Conservation (phyloP, 139 green algal genomes). For the Volvox africanus region DNA sequence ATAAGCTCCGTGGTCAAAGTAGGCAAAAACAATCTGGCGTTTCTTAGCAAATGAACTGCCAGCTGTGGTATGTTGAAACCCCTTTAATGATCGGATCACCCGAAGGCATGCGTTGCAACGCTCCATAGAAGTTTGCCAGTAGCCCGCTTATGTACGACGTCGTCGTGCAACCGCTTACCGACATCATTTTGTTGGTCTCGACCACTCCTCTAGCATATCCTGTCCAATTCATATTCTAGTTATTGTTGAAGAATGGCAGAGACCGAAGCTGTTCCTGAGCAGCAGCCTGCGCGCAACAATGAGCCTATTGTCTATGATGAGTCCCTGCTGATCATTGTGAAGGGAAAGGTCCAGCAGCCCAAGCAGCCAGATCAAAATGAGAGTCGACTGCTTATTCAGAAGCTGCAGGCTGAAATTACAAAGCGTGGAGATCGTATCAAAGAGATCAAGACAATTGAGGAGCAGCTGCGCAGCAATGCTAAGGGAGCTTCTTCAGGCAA, state of each 20-base stretch:
- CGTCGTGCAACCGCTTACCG: background rate
- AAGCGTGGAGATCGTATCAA: constrained; percentile 67
- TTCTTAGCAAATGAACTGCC: no score
- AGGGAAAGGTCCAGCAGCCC: constrained; percentile 58
- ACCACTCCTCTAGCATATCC: background rate
- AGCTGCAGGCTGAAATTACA: constrained; percentile 67
- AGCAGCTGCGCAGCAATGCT: constrained; percentile 33
- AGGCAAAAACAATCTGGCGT: no score
- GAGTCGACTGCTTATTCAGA: constrained; percentile 61
- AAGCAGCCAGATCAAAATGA: constrained; percentile 67
- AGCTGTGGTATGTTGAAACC: no score
- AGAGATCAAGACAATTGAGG: constrained; percentile 70
- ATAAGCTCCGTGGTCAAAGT: no score
- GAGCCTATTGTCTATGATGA: constrained; percentile 54
- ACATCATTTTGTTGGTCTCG: background rate
- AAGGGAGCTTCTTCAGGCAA: constrained; percentile 37
- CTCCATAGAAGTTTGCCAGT: background rate
- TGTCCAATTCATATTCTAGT: background rate
- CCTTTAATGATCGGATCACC: no score
- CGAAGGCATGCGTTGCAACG: no score
- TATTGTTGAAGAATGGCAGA: constrained; percentile 27
- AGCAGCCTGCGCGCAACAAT: constrained; percentile 8
- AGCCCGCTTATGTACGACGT: background rate
- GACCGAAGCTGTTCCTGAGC: constrained; percentile 12
- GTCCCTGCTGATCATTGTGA: constrained; percentile 55